Conservation (phyloP, 768 basidiomycete species). For the Cystofilobasidium capitatum region DNA sequence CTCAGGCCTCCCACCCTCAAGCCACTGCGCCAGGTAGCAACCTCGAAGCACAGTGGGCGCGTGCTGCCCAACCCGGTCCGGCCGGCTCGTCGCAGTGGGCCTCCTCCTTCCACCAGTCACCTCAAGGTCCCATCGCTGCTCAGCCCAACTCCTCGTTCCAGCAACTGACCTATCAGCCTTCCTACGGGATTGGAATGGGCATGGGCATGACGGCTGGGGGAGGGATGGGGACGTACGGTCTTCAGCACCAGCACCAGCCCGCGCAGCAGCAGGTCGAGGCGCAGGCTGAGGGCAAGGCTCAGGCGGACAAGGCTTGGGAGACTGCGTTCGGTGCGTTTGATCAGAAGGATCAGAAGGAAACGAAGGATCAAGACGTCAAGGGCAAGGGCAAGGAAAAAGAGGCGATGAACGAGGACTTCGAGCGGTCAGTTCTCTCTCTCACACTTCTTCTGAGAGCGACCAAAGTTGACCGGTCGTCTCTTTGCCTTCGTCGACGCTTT, state of each 20-base stretch:
- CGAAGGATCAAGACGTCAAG: background rate
- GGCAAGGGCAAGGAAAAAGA: conserved; percentile 13
- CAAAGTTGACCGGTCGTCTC: background rate
- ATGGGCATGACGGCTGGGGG: conserved; percentile 2
- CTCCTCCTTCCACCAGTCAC: background rate
- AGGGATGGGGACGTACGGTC: background rate
- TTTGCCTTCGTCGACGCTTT: background rate
- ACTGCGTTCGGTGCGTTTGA: background rate
- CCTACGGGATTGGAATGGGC: background rate
- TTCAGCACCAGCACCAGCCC: background rate
- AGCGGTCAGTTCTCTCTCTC: background rate
- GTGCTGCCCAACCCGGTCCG: background rate
- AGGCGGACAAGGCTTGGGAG: background rate
- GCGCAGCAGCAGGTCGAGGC: background rate
- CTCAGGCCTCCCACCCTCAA: background rate
- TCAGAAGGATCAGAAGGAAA: background rate
- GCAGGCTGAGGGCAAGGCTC: conserved; percentile 7
- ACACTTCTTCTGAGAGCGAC: no score
- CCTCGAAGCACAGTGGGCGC: background rate
- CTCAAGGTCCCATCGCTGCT: background rate
- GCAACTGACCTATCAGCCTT: background rate
- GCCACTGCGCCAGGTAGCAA: background rate
- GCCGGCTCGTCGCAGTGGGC: no score
- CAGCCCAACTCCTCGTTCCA: background rate
- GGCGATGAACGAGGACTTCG: conserved; percentile 11